Conservation (phyloP, 495 filamentous ascomycete species). For the Extremus antarcticus region DNA sequence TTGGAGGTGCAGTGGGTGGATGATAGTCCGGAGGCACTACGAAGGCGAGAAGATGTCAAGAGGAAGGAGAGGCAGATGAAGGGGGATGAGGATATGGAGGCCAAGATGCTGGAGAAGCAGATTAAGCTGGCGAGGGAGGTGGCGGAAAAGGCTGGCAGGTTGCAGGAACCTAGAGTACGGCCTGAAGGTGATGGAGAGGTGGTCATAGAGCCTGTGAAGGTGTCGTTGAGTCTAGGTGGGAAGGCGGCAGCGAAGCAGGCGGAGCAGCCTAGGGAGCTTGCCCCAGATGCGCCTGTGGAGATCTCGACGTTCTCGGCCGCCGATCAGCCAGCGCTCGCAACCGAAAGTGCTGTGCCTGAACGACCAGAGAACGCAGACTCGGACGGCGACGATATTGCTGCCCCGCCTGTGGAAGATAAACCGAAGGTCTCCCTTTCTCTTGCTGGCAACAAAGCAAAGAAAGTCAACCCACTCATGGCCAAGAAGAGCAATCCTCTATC, state of each 20-base stretch:
- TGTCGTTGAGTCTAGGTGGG: constrained; percentile 14
- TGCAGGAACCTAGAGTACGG: constrained; percentile 24
- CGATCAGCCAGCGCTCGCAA: constrained; percentile 21
- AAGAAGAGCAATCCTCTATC: constrained; percentile 24
- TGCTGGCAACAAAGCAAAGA: constrained; percentile 3
- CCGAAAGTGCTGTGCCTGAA: neutral
- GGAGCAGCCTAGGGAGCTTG: neutral
- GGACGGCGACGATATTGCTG: too few species aligned
- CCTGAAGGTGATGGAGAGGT: neutral
- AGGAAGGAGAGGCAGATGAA: constrained; percentile 77
- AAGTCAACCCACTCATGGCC: constrained; percentile 11
- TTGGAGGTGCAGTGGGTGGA: constrained; percentile 84
- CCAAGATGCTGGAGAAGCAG: constrained; percentile 66
- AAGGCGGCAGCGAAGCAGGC: constrained; percentile 11
- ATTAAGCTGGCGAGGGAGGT: constrained; percentile 55
- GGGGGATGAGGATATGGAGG: constrained; percentile 83
- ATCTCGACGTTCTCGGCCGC: constrained; percentile 47
- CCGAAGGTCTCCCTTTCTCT: constrained; percentile 20
- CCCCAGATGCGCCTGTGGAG: constrained; percentile 53
- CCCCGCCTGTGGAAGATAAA: neutral
- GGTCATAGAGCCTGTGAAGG: constrained; percentile 11
- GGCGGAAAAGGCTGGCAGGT: constrained; percentile 35
- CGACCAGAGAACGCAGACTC: too few species aligned
- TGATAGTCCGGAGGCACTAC: constrained; percentile 71
- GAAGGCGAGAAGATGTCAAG: constrained; percentile 64